Evolutionary conservation across 257 asterid species (phyloP), one percentile per base, ranked within the genome.

Genomic region (Nicotiana obtusifolia): DNA sequence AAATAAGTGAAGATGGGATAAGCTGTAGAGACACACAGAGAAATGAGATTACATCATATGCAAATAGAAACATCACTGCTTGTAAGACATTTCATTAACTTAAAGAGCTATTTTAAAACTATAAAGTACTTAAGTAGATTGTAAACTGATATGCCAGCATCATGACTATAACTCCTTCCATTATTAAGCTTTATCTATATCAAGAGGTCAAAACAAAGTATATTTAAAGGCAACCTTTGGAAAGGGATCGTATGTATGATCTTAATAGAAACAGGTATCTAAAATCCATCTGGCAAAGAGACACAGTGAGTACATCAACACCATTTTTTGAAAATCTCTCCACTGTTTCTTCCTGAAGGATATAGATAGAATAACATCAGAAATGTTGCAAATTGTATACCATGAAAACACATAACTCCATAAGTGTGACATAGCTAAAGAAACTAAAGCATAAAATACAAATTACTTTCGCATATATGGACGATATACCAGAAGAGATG

Each of bases 211-310:
- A 35, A 5, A 0, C 5, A 35, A 35, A 35, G 41, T 35, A 10
- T 47, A 16, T 2, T 52, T 16, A 4, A 14, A 52, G 7, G 57
- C 57, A 14, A 52, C 57, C 57, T 52, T 16, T 54, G 60, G 60
- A 5, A 20, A 54, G 9, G 19, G 2, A 5, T 16, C n/a, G 20
- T 54, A 54, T 5, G 57, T 14, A 52, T 52, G 57, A 52, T 52
- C n/a, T 52, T 5, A 52, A n/a, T 15, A 52, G 57, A 52, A 52
- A 52, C 57, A 52, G n/a, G 24, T 93, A 92, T 80, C 97, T 89
- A 76, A 92, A 84, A 88, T 95, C 99, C 97, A 94, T 91, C 89
- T 92, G 95, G 89, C 92, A 91, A 80, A 95, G 99, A 44, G 97
- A 95, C 33, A 91, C 88, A 0, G 93, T 92, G 59, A 95, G 90